phyloP scores from a whole-genome alignment of 306 rosid species.

The Castanea mollissima region DNA sequence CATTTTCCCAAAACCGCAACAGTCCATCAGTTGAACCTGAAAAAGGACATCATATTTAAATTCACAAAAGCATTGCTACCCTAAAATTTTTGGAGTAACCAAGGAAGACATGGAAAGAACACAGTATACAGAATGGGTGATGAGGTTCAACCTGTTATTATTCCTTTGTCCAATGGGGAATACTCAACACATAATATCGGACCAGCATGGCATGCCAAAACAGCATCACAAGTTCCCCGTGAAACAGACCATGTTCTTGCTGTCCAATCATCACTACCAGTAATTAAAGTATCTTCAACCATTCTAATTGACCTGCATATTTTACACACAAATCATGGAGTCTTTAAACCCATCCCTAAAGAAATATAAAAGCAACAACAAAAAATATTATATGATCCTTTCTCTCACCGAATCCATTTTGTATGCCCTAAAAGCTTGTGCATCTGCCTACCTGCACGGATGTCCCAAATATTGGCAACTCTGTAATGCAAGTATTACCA shows the following conservation, averaged over 20 bases:
- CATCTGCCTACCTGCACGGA: conserved; percentile 91
- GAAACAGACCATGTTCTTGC: conserved; percentile 95
- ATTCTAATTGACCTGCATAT: conserved; percentile 88
- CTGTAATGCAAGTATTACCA: conserved; percentile 42
- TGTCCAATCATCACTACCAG: conserved; percentile 99
- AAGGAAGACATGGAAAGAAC: not conserved
- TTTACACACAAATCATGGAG: conserved; percentile 13
- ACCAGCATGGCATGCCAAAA: conserved; percentile 98
- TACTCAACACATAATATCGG: conserved; percentile 87
- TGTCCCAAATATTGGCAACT: conserved; percentile 91
- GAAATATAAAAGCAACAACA: conserved; percentile 3
- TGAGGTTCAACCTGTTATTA: conserved; percentile 62
- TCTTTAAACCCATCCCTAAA: conserved; percentile 1
- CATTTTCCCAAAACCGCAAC: conserved; percentile 95
- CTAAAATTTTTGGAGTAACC: not conserved
- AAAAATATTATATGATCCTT: conserved; percentile 4
- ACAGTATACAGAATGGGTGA: conserved; percentile 15
- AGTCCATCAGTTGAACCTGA: conserved; percentile 96
- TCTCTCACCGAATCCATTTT: conserved; percentile 83
- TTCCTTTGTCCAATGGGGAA: conserved; percentile 87
- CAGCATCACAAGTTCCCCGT: conserved; percentile 96
- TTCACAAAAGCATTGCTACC: not conserved
- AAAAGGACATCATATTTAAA: conserved; percentile 29
- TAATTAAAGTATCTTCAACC: conserved; percentile 87
- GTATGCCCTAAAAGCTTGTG: conserved; percentile 93